Conservation (phyloP, 495 filamentous ascomycete genomes). For the Evansstolkia leycettana region DNA sequence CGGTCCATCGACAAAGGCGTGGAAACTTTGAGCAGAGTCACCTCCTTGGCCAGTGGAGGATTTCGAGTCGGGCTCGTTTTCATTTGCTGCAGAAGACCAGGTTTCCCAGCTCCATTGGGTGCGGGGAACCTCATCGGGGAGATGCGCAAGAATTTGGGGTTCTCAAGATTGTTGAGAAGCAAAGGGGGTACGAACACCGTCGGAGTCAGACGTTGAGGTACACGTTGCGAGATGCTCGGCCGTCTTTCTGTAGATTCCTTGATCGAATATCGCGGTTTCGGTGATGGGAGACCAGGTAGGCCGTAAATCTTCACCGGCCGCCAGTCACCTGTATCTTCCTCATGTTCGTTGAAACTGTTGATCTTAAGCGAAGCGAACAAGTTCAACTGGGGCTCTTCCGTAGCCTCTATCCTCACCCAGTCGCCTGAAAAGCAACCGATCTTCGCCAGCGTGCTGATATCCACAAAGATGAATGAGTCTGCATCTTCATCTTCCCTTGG, state of each 20-base stretch:
- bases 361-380: constrained; percentile 39
- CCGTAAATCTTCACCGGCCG: constrained; percentile 79
- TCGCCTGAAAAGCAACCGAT: constrained; percentile 95
- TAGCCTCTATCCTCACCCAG: constrained; percentile 79
- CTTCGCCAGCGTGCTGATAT: constrained; percentile 69
- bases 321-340: constrained; percentile 43
- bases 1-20: constrained; percentile 81
- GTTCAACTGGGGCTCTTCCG: constrained; percentile 49
- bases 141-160: constrained; percentile 59
- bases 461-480: constrained; percentile 80
- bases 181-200: constrained; percentile 74
- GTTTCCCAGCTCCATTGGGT: constrained; percentile 18
- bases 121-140: constrained; percentile 45
- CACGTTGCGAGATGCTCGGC: constrained; percentile 39
- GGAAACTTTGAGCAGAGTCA: constrained; percentile 79
- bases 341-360: constrained; percentile 32
- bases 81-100: constrained; percentile 26
- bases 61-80: constrained; percentile 41
- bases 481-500: constrained; percentile 75
- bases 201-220: constrained; percentile 29
- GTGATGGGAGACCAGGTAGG: constrained; percentile 53
- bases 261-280: constrained; percentile 39
- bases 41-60: constrained; percentile 80
- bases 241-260: constrained; percentile 32
- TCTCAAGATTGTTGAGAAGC: constrained; percentile 70